These are phyloP conservation scores for Kwoniella dendrophila DNA, from an alignment of 768 basidiomycete species.

Conservation along the genomic window DNA sequence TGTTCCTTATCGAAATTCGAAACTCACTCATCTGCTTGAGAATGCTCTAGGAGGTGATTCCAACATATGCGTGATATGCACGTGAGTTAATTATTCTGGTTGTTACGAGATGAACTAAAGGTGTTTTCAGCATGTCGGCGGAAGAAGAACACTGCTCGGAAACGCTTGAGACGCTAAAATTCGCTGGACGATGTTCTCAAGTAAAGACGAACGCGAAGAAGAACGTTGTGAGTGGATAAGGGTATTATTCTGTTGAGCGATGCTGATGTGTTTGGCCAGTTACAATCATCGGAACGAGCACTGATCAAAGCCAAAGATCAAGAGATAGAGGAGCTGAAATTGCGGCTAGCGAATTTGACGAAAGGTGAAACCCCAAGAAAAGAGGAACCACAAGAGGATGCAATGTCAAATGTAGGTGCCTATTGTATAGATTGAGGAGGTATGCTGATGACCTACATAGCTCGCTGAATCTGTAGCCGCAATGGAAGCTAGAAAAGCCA, in stretches of 20 bases:
- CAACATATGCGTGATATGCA: conserved; percentile 57
- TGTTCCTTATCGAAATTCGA: conserved; percentile 56
- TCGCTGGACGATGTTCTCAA: conserved; percentile 54
- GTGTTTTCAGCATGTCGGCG: conserved; percentile 35
- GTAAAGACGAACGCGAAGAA: conserved; percentile 56
- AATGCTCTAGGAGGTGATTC: conserved; percentile 56
- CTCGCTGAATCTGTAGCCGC: conserved; percentile 49
- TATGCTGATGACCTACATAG: conserved; percentile 17
- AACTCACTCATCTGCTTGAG: conserved; percentile 56
- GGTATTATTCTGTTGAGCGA: too few species aligned
- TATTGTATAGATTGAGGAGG: too few species aligned
- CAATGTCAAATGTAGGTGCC: conserved; percentile 16
- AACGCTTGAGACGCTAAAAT: conserved; percentile 56
- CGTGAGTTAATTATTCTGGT: conserved; percentile 28
- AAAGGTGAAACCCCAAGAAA: not conserved
- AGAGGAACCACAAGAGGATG: conserved; percentile 1
- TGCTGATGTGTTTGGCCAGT: too few species aligned
- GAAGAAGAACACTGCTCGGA: conserved; percentile 55
- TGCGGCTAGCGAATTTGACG: conserved; percentile 37
- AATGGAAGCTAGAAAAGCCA: conserved; percentile 48
- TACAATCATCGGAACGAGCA: conserved; percentile 50
- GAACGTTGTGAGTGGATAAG: conserved; percentile 44
- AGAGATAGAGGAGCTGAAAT: conserved; percentile 53
- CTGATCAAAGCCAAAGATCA: conserved; percentile 53
- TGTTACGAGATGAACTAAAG: not conserved